Percentiles rank a stretch among this genome's conserved stretches.
Evolutionary conservation across 352 stramenopile species (phyloP).

Genomic region (Thalassiosira hispida): DNA sequence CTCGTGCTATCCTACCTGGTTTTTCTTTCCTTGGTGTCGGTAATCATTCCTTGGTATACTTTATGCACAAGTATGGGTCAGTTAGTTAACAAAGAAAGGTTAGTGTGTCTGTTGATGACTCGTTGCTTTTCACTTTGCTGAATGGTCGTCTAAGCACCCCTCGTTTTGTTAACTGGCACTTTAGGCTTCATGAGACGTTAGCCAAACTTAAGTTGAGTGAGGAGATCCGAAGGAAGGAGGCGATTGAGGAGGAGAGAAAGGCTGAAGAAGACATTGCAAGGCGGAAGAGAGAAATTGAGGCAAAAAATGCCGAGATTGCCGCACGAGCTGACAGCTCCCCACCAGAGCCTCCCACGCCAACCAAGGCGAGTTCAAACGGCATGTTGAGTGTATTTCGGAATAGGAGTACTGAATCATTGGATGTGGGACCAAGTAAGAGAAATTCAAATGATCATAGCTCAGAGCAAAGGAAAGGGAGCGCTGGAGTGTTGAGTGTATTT

Average conservation of each 20-base stretch:
- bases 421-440: too few species aligned
- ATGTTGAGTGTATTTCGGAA: too few species aligned
- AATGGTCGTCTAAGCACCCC: not conserved
- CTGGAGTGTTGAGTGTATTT: not conserved
- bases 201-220: conserved; percentile 59
- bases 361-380: too few species aligned
- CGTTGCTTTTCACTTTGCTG: not conserved
- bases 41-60: conserved; percentile 61
- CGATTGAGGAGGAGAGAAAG: conserved; percentile 44
- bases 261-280: conserved; percentile 31
- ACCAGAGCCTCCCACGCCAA: too few species aligned
- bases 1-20: conserved; percentile 42
- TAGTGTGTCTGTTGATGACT: not conserved
- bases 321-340: too few species aligned
- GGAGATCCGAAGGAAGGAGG: conserved; percentile 52
- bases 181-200: conserved; percentile 53
- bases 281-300: conserved; percentile 17
- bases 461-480: conserved; percentile 4
- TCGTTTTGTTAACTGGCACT: too few species aligned
- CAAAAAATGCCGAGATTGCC: conserved; percentile 17
- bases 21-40: conserved; percentile 42
- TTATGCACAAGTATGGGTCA: conserved; percentile 59
- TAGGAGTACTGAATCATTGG: too few species aligned
- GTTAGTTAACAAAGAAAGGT: conserved; percentile 58
- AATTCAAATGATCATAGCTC: too few species aligned